Percentiles rank a stretch among this genome's conserved stretches.
Evolutionary conservation across 2,329 filamentous ascomycete species (phyloP).

Genomic region (Ceratocystis papillata): DNA sequence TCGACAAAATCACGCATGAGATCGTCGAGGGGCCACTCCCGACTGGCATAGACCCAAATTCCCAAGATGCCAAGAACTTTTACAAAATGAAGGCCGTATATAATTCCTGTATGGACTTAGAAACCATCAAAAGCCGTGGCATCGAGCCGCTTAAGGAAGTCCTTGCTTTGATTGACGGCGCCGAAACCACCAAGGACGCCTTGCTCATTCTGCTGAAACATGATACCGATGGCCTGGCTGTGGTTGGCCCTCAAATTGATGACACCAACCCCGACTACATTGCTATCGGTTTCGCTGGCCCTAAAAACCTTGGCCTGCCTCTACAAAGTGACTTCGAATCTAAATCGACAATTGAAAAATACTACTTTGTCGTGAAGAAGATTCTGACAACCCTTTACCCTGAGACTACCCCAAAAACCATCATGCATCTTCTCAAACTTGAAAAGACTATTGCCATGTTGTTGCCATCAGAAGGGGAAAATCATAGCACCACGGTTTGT

Average conservation of each 20-base stretch:
- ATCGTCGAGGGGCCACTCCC: constrained; percentile 51
- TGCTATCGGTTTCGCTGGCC: constrained; percentile 35
- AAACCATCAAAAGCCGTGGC: constrained; percentile 44
- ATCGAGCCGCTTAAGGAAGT: constrained; percentile 46
- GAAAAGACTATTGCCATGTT: constrained; percentile 51
- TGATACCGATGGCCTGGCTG: constrained; percentile 35
- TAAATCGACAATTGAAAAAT: constrained; percentile 41
- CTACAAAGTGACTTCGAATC: constrained; percentile 52
- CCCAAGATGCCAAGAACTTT: constrained; percentile 51
- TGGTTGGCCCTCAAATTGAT: constrained; percentile 34
- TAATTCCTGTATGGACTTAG: constrained; percentile 54
- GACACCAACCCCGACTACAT: constrained; percentile 34
- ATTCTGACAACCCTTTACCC: constrained; percentile 30
- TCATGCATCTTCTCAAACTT: constrained; percentile 41
- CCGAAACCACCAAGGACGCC: constrained; percentile 33
- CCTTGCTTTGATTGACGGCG: constrained; percentile 39
- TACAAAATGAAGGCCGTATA: constrained; percentile 54
- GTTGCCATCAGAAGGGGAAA: constrained; percentile 34
- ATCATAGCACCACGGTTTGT: too few species aligned
- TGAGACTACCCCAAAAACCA: constrained; percentile 33
- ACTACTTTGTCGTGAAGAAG: constrained; percentile 32
- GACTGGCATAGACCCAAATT: constrained; percentile 27
- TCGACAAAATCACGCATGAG: constrained; percentile 48
- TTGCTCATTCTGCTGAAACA: constrained; percentile 39
- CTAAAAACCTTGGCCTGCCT: constrained; percentile 47